Conservation (phyloP, 176 grass and related monocot genomes). For the Avena sativa region DNA sequence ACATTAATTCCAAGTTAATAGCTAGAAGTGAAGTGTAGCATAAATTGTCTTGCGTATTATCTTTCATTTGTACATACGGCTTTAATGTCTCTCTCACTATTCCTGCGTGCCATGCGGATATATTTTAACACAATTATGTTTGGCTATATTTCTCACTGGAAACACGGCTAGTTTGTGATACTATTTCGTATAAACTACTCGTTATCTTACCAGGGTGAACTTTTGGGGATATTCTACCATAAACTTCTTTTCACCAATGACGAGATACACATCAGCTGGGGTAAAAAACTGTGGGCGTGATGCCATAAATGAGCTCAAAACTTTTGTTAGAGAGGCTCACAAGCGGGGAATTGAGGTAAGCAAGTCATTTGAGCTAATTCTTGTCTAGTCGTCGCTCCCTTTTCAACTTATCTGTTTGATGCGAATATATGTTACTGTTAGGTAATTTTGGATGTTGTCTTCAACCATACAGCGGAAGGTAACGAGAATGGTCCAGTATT, state of each 20-base stretch:
- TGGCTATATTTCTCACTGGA: slow-evolving; percentile 10
- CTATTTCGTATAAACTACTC: slow-evolving; percentile 22
- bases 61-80: background rate
- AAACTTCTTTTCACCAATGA: slow-evolving; percentile 97
- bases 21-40: slow-evolving; percentile 3
- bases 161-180: slow-evolving; percentile 10
- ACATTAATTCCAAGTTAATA: background rate
- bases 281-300: slow-evolving; percentile 61
- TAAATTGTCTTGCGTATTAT: background rate
- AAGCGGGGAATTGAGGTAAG: slow-evolving; percentile 94
- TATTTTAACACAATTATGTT: slow-evolving; percentile 9
- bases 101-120: background rate
- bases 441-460: slow-evolving; percentile 96
- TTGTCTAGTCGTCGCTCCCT: background rate
- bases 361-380: slow-evolving; percentile 17
- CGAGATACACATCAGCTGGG: slow-evolving; percentile 77
- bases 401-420: slow-evolving; percentile 39
- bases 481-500: slow-evolving; percentile 95
- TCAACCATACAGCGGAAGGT: slow-evolving; percentile 99
- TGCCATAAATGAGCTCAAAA: slow-evolving; percentile 96
- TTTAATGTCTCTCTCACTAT: background rate
- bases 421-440: slow-evolving; percentile 41
- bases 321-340: slow-evolving; percentile 87
- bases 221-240: slow-evolving; percentile 97
- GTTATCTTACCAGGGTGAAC: slow-evolving; percentile 70